Percentiles rank a stretch among this genome's conserved stretches.
These are phyloP conservation scores for Spiromastix sp. DNA, from an alignment of 2,329 filamentous ascomycete species.

Conservation along the genomic window DNA sequence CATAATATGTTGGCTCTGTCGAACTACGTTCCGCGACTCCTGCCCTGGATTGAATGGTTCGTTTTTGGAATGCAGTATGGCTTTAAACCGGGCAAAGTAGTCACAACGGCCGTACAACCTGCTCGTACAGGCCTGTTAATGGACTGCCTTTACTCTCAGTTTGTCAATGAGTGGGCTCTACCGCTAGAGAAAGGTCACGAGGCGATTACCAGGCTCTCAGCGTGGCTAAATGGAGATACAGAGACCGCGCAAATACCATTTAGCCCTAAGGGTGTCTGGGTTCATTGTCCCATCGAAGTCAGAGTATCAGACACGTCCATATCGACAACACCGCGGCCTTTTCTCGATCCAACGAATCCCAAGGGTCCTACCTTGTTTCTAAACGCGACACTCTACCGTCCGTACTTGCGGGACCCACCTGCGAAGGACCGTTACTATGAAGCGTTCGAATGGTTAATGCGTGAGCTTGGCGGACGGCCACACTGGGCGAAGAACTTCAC, in stretches of 20 bases:
- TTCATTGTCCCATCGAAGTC: conserved; percentile 89
- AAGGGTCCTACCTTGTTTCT: conserved; percentile 72
- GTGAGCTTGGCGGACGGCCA: conserved; percentile 66
- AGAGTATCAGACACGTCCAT: conserved; percentile 62
- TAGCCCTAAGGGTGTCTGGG: conserved; percentile 65
- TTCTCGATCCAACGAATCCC: conserved; percentile 60
- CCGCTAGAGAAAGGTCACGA: conserved; percentile 79
- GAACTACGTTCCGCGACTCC: conserved; percentile 64
- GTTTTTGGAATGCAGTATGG: conserved; percentile 97
- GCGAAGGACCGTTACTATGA: conserved; percentile 71
- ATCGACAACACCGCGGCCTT: conserved; percentile 44
- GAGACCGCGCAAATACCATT: conserved; percentile 68
- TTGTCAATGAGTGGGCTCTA: conserved; percentile 96
- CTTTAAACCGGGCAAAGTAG: conserved; percentile 56
- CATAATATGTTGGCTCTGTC: conserved; percentile 78
- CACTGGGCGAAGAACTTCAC: conserved; percentile 93
- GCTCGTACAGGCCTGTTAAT: conserved; percentile 74
- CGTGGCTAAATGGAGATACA: conserved; percentile 71
- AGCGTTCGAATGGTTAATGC: conserved; percentile 86
- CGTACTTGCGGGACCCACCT: conserved; percentile 67
- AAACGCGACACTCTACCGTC: conserved; percentile 81
- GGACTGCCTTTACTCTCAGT: conserved; percentile 98
- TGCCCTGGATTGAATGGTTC: conserved; percentile 90
- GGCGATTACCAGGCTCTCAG: conserved; percentile 68
- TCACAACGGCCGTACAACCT: conserved; percentile 66